phyloP scores from a whole-genome alignment of 495 filamentous ascomycete genomes.

The Penicillium maclennaniae region DNA sequence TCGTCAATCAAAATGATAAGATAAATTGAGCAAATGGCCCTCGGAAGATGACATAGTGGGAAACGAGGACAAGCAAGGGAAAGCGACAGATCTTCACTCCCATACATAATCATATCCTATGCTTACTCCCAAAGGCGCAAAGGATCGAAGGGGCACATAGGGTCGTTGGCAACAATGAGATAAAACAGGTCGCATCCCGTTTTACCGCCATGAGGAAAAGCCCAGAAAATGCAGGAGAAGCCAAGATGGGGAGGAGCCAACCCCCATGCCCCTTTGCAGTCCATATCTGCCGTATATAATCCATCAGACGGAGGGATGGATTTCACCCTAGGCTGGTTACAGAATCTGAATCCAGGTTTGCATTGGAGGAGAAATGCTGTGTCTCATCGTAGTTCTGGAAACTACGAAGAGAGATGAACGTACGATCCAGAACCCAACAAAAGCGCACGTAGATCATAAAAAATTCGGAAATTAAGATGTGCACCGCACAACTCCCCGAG shows the following conservation, averaged over 20 bases:
- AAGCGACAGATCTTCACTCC: conserved; percentile 8
- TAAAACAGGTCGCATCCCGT: conserved; percentile 2
- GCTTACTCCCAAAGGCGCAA: not conserved
- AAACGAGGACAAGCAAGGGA: conserved; percentile 5
- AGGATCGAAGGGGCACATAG: not conserved
- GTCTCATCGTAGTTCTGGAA: not conserved
- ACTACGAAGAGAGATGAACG: not conserved
- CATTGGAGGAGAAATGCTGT: not conserved
- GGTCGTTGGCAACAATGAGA: conserved; percentile 3
- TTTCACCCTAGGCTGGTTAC: not conserved
- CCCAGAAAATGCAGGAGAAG: not conserved
- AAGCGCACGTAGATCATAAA: conserved; percentile 10
- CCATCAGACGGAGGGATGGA: not conserved
- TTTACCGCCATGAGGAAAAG: conserved; percentile 7
- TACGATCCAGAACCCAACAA: conserved; percentile 12
- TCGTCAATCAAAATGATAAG: too few species aligned
- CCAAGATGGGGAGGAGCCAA: not conserved
- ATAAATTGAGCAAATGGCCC: conserved; percentile 11
- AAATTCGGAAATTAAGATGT: conserved; percentile 13
- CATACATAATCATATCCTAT: conserved; percentile 18
- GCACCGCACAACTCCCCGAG: conserved; percentile 18
- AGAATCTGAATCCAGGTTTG: not conserved
- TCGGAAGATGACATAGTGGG: not conserved
- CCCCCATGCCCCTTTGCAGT: not conserved
- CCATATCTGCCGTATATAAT: not conserved